phyloP scores from a whole-genome alignment of 2,329 filamentous ascomycete genomes.

The Geosmithia putterillii region DNA sequence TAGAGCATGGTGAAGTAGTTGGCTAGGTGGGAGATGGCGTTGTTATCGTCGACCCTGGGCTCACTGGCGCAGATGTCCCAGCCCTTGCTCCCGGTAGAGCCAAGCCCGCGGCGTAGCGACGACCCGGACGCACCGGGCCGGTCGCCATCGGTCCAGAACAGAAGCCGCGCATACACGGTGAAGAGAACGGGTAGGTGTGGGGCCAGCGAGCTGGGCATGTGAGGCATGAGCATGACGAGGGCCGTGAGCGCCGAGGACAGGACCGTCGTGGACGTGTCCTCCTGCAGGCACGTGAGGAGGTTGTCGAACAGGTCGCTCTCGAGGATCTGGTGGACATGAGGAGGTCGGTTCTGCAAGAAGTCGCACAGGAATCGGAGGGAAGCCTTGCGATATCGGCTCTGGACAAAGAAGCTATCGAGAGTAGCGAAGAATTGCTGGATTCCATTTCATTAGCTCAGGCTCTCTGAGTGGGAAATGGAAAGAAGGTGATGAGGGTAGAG shows the following conservation, averaged over 20 bases:
- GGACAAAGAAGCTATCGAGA: constrained; percentile 54
- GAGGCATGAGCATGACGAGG: constrained; percentile 71
- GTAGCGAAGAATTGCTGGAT: constrained; percentile 50
- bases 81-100: constrained; percentile 16
- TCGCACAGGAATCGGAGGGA: constrained; percentile 56
- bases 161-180: constrained; percentile 65
- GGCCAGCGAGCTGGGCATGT: constrained; percentile 62
- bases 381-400: constrained; percentile 49
- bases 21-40: constrained; percentile 52
- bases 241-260: constrained; percentile 65
- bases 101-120: constrained; percentile 12
- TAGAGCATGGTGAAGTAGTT: constrained; percentile 76
- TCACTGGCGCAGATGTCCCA: constrained; percentile 58
- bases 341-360: constrained; percentile 66
- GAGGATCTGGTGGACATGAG: constrained; percentile 62
- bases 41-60: constrained; percentile 44
- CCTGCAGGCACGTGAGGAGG: constrained; percentile 61
- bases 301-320: constrained; percentile 62
- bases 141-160: constrained; percentile 62
- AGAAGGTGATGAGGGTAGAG: too few species aligned
- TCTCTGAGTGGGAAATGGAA: too few species aligned
- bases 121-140: constrained; percentile 10
- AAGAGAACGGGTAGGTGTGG: constrained; percentile 61
- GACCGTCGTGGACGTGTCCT: constrained; percentile 64
- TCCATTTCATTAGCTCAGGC: too few species aligned